Evolutionary conservation across 306 rosid species (phyloP).

Genomic region (Gynostemma pentaphyllum): DNA sequence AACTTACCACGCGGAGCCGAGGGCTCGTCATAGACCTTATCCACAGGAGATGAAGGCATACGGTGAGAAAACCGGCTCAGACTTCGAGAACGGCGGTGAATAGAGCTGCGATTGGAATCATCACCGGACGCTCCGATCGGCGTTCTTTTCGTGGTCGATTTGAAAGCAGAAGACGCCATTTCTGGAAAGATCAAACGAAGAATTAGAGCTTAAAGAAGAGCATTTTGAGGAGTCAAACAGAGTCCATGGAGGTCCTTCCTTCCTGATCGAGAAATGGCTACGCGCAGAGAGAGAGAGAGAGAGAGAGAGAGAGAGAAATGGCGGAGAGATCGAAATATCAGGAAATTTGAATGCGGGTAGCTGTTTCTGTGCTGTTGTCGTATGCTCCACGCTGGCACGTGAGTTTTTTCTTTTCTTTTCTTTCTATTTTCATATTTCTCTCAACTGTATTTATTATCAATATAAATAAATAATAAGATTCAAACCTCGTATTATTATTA

Average conservation of each 20-base stretch:
- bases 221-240: conserved; percentile 1
- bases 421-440: too few relatives aligned
- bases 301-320: conserved; percentile 13
- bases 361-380: background rate
- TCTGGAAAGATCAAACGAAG: background rate
- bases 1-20: conserved; percentile 44
- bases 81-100: conserved; percentile 84
- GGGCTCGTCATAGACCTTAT: conserved; percentile 20
- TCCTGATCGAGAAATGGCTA: background rate
- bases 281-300: conserved; percentile 8
- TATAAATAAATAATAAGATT: too few relatives aligned
- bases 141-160: conserved; percentile 73
- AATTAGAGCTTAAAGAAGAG: background rate
- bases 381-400: conserved; percentile 2
- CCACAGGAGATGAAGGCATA: conserved; percentile 11
- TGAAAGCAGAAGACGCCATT: conserved; percentile 96
- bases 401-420: too few relatives aligned
- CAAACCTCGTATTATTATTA: too few relatives aligned
- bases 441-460: too few relatives aligned
- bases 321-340: conserved; percentile 40
- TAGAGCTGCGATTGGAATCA: conserved; percentile 39
- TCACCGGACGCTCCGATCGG: conserved; percentile 44
- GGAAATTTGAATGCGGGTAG: conserved; percentile 23
- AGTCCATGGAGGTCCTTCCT: background rate
- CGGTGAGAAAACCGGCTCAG: conserved; percentile 62